Percentiles rank a stretch among this genome's conserved stretches.
These are phyloP conservation scores for Rhodotorula sp. DNA, from an alignment of 1,284 basidiomycete genomes.

Conservation along the genomic window DNA sequence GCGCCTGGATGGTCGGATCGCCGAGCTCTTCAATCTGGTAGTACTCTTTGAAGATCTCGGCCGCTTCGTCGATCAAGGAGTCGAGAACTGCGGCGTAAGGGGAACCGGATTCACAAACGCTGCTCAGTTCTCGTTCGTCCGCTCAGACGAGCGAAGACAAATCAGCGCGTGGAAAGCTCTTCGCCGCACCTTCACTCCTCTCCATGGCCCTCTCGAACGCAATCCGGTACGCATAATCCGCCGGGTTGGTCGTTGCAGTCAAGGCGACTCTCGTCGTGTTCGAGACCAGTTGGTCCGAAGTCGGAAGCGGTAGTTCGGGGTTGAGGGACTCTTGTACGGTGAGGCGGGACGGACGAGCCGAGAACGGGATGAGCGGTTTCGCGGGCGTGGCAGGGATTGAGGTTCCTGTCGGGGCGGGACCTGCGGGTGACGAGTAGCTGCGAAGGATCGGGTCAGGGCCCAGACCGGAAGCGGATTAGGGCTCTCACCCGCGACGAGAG, in stretches of 20 bases:
- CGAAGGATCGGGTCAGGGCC: background rate
- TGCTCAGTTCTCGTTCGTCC: too few relatives aligned
- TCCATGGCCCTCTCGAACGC: slow-evolving; percentile 88
- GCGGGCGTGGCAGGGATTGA: slow-evolving; percentile 7
- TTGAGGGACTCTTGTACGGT: slow-evolving; percentile 42
- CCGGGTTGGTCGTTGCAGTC: slow-evolving; percentile 30
- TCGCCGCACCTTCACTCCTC: slow-evolving; percentile 66
- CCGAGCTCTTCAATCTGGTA: slow-evolving; percentile 68
- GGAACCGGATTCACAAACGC: too few relatives aligned
- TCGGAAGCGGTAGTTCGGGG: slow-evolving; percentile 32
- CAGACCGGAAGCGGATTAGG: background rate
- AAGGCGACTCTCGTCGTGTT: slow-evolving; percentile 29
- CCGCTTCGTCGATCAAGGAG: slow-evolving; percentile 77
- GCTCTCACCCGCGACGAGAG: background rate
- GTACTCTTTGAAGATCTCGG: slow-evolving; percentile 64
- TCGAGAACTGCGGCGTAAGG: slow-evolving; percentile 62
- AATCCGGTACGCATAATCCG: slow-evolving; percentile 61
- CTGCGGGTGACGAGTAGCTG: slow-evolving; percentile 20
- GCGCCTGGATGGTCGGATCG: slow-evolving; percentile 68
- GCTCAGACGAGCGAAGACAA: too few relatives aligned
- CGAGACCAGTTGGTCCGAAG: slow-evolving; percentile 18
- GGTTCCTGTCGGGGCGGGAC: background rate
- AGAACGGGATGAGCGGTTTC: slow-evolving; percentile 30
- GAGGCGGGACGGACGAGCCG: slow-evolving; percentile 15
- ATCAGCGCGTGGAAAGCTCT: background rate